A percentile compares a stretch with the other conserved stretches of the same genome.
These are phyloP conservation scores for Rheum nobile DNA, from an alignment of 148 eudicot genomes.

Conservation along the genomic window DNA sequence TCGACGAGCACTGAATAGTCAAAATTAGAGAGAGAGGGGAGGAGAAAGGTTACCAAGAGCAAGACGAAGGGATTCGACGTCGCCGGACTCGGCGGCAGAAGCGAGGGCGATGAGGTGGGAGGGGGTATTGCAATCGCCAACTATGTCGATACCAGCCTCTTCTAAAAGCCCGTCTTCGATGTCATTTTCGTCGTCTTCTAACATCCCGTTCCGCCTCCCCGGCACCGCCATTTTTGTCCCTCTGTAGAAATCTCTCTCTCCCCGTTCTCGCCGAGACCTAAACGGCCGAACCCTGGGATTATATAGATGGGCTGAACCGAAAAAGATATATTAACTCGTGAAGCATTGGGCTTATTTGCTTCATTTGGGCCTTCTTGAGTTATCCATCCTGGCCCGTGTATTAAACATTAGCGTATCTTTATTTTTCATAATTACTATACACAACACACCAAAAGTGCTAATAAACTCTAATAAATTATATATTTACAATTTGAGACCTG, in stretches of 20 bases:
- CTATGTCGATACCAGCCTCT: conserved; percentile 24
- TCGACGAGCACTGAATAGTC: neutral
- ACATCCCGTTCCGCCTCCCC: conserved; percentile 41
- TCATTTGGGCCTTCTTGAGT: neutral
- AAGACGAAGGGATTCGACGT: conserved; percentile 42
- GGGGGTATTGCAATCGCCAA: conserved; percentile 35
- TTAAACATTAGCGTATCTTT: no score
- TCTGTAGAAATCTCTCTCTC: neutral
- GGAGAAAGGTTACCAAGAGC: conserved; percentile 42
- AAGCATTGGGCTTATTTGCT: neutral
- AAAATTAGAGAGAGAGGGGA: neutral
- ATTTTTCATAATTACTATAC: no score
- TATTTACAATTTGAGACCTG: no score
- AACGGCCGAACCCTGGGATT: neutral
- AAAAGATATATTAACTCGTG: neutral
- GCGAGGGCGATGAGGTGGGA: conserved; percentile 58
- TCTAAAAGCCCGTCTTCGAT: conserved; percentile 40
- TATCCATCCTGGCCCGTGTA: neutral
- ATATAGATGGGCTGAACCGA: neutral
- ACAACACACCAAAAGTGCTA: no score
- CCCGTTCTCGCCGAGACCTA: neutral
- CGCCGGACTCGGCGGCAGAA: conserved; percentile 48
- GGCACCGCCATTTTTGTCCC: conserved; percentile 52
- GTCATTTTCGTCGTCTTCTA: conserved; percentile 47
- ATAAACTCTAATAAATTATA: no score